phyloP scores from a whole-genome alignment of 345 rosid genomes.

The Citrus maxima region DNA sequence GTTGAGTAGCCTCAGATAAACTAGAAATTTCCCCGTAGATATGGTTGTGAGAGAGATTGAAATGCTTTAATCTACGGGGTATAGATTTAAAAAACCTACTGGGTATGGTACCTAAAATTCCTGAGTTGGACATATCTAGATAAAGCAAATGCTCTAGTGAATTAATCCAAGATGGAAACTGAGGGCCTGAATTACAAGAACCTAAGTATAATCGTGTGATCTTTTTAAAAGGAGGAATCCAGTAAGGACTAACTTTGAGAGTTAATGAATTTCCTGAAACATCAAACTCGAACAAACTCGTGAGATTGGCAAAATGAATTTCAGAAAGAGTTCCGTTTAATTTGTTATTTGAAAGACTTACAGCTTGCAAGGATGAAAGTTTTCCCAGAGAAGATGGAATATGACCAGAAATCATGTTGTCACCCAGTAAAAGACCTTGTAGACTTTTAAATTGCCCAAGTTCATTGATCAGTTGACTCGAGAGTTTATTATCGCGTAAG shows the following conservation, averaged over 20 bases:
- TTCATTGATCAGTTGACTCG: background rate
- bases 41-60: background rate
- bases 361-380: background rate
- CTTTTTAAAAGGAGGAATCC: conserved; percentile 27
- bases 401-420: background rate
- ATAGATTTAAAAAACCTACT: no score
- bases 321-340: background rate
- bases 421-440: rapidly evolving
- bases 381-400: background rate
- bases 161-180: conserved; percentile 29
- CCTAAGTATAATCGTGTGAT: background rate
- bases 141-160: background rate
- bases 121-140: background rate
- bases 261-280: conserved; percentile 17
- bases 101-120: no score
- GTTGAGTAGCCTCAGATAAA: no score
- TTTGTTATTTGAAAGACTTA: background rate
- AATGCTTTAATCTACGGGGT: no score
- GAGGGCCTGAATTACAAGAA: conserved; percentile 24
- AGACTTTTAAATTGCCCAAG: background rate
- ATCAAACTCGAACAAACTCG: background rate
- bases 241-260: conserved; percentile 15
- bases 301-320: conserved; percentile 24
- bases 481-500: background rate
- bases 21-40: no score